Conservation (phyloP, 208 protist species). For the Sergeia podlipaevii region DNA sequence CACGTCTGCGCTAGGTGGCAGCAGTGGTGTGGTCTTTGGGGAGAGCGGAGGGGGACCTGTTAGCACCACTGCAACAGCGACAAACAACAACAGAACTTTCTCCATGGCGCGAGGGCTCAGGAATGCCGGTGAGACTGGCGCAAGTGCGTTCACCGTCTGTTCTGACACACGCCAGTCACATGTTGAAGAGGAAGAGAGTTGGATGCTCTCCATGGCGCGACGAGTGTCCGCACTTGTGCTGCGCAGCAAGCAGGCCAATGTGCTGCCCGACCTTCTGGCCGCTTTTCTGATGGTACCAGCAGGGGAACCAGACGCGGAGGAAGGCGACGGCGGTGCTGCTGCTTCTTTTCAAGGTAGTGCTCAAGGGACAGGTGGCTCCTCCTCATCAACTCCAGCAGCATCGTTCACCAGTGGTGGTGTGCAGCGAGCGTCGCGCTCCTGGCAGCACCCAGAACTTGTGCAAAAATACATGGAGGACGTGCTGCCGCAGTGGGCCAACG, state of each 20-base stretch:
- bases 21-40: constrained; percentile 12
- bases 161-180: background rate
- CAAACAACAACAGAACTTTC: background rate
- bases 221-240: constrained; percentile 59
- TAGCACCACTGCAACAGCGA: background rate
- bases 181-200: constrained; percentile 26
- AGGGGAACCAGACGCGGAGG: background rate
- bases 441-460: constrained; percentile 34
- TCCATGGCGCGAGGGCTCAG: background rate
- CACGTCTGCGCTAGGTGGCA: background rate
- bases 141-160: background rate
- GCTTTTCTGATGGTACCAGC: constrained; percentile 17
- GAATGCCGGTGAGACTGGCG: background rate
- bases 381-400: background rate
- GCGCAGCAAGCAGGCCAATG: constrained; percentile 33
- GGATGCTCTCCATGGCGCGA: constrained; percentile 45
- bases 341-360: background rate
- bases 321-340: background rate
- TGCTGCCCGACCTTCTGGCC: constrained; percentile 33
- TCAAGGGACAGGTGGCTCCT: background rate
- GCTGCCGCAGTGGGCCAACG: constrained; percentile 42
- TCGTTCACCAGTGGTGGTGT: background rate
- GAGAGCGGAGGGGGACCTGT: background rate
- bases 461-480: constrained; percentile 41
- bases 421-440: background rate